Conservation (phyloP, 2,329 filamentous ascomycete genomes). For the Colletotrichum godetiae region DNA sequence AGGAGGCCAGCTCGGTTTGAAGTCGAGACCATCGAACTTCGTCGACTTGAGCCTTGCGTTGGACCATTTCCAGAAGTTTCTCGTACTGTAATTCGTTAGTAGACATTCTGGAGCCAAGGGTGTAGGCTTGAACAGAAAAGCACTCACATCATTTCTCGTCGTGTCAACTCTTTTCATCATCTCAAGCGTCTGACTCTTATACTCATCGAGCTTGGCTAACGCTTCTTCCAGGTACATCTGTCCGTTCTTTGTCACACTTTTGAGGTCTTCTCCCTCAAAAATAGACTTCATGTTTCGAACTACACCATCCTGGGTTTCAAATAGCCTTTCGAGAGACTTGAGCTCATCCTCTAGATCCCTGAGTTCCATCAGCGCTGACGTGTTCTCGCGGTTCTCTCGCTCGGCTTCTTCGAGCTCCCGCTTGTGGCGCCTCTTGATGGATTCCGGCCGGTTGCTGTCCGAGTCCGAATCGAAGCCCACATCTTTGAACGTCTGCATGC, state of each 20-base stretch:
- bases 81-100: conserved; percentile 54
- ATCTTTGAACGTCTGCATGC: conserved; percentile 62
- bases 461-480: conserved; percentile 47
- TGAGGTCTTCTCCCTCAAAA: conserved; percentile 6
- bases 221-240: conserved; percentile 62
- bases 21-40: conserved; percentile 72
- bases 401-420: conserved; percentile 55
- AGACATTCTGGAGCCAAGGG: accelerated
- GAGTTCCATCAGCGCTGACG: conserved; percentile 71
- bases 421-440: conserved; percentile 56
- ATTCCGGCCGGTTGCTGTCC: conserved; percentile 54
- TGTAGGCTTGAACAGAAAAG: not conserved
- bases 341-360: conserved; percentile 75
- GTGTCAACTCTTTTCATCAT: conserved; percentile 69
- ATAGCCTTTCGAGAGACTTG: conserved; percentile 65
- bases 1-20: conserved; percentile 71
- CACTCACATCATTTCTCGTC: conserved; percentile 64
- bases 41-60: conserved; percentile 74
- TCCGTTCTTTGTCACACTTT: conserved; percentile 3
- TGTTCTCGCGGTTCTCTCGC: conserved; percentile 70
- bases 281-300: conserved; percentile 46
- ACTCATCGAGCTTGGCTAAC: conserved; percentile 63
- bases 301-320: conserved; percentile 65
- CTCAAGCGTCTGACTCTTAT: conserved; percentile 63
- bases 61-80: conserved; percentile 74